These are phyloP conservation scores for Lichtheimia ornata DNA, from an alignment of 371 early-diverging fungal species.

Conservation along the genomic window DNA sequence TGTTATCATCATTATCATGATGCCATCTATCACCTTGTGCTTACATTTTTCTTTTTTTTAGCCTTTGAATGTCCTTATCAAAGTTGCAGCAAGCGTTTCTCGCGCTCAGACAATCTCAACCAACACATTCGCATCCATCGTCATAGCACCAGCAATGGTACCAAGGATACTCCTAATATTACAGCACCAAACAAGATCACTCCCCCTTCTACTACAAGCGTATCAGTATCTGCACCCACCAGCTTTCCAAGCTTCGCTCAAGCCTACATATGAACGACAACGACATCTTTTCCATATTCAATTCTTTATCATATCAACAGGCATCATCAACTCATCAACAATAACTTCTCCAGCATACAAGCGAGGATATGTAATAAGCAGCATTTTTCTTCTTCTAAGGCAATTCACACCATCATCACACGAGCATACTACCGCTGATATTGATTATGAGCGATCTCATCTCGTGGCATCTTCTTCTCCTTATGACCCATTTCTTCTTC, in stretches of 20 bases:
- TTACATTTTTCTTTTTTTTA: constrained; percentile 13
- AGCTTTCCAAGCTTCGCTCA: constrained; percentile 28
- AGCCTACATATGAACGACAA: constrained; percentile 26
- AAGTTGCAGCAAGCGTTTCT: constrained; percentile 81
- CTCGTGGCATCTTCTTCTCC: neutral
- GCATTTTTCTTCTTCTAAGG: constrained; percentile 2
- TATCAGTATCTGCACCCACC: constrained; percentile 9
- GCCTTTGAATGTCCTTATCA: constrained; percentile 68
- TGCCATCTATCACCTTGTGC: neutral
- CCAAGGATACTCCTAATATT: constrained; percentile 1
- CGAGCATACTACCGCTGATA: neutral
- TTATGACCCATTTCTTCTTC: constrained; percentile 3
- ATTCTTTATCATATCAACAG: neutral
- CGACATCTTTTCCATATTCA: neutral
- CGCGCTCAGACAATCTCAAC: constrained; percentile 82
- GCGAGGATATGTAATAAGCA: constrained; percentile 5
- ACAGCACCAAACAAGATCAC: neutral
- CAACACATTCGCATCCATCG: constrained; percentile 71
- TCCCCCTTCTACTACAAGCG: neutral
- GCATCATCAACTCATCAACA: neutral
- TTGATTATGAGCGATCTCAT: neutral
- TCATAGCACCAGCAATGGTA: constrained; percentile 38
- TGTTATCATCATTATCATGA: constrained; percentile 18
- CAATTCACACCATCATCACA: neutral
- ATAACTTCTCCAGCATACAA: constrained; percentile 4